Percentiles rank a stretch among this genome's conserved stretches.
phyloP scores from a whole-genome alignment of 2,329 filamentous ascomycete species.

The Beauveria sp. region DNA sequence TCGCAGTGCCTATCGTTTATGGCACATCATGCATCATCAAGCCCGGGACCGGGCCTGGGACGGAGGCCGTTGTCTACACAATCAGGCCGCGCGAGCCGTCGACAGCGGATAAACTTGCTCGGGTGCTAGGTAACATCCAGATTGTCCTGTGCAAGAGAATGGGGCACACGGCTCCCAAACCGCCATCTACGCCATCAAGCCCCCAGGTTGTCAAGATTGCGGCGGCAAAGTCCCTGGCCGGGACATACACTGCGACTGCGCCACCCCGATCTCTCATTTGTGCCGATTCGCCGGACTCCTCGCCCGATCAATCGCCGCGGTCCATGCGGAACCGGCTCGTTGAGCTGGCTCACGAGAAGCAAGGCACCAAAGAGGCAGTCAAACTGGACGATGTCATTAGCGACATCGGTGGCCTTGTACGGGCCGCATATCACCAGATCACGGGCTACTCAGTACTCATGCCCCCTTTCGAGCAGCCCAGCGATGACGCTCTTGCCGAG shows the following conservation, averaged over 20 bases:
- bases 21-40: slow-evolving; percentile 18
- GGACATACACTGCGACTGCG: background rate
- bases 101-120: background rate
- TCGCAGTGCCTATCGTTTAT: slow-evolving; percentile 15
- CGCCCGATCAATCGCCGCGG: background rate
- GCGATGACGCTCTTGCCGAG: slow-evolving; percentile 18
- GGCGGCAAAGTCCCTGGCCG: background rate
- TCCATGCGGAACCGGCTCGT: background rate
- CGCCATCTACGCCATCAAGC: background rate
- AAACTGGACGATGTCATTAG: background rate
- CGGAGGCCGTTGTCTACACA: background rate
- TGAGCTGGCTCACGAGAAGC: background rate
- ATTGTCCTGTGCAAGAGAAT: background rate
- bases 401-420: background rate
- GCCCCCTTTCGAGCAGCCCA: slow-evolving; percentile 6
- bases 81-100: background rate
- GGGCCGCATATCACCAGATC: background rate
- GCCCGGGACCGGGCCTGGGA: background rate
- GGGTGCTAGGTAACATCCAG: background rate
- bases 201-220: background rate
- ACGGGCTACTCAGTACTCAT: background rate
- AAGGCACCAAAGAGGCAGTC: background rate
- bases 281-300: slow-evolving; percentile 6
- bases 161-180: background rate
- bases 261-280: slow-evolving; percentile 17